phyloP scores from a whole-genome alignment of 1,284 basidiomycete genomes.

The Leccinum subfulvum region DNA sequence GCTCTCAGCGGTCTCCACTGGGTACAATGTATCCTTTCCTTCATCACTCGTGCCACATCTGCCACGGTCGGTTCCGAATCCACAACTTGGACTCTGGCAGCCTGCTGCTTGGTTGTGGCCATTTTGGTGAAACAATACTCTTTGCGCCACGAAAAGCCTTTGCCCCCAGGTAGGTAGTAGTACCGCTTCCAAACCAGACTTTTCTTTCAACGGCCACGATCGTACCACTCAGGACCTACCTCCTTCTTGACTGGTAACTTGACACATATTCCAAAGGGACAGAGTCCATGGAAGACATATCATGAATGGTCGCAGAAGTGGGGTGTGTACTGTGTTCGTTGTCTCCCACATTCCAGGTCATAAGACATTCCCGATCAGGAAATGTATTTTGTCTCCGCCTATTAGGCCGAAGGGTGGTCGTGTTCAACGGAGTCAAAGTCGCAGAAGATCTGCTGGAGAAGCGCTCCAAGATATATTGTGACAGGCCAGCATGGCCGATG shows the following conservation, averaged over 20 bases:
- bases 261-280: neutral
- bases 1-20: neutral
- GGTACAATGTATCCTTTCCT: neutral
- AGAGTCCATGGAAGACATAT: slow-evolving; percentile 14
- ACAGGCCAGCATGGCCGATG: slow-evolving; percentile 31
- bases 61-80: neutral
- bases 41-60: neutral
- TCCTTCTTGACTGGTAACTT: slow-evolving; percentile 8
- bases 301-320: slow-evolving; percentile 14
- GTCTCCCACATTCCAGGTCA: neutral
- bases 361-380: slow-evolving; percentile 4
- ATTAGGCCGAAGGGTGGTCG: slow-evolving; percentile 34
- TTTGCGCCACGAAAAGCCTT: neutral
- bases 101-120: neutral
- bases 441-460: slow-evolving; percentile 37
- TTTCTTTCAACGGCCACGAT: neutral
- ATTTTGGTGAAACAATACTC: neutral
- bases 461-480: slow-evolving; percentile 37
- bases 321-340: slow-evolving; percentile 2
- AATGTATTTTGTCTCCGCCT: slow-evolving; percentile 31
- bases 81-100: neutral
- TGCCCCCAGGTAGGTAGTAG: slow-evolving; percentile 5
- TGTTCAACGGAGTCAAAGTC: slow-evolving; percentile 35
- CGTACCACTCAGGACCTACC: slow-evolving; percentile 1
- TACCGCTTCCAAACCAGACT: neutral